Evolutionary conservation across 164 flowering plant genomes (phyloP).

Genomic region (Aristolochia fimbriata): DNA sequence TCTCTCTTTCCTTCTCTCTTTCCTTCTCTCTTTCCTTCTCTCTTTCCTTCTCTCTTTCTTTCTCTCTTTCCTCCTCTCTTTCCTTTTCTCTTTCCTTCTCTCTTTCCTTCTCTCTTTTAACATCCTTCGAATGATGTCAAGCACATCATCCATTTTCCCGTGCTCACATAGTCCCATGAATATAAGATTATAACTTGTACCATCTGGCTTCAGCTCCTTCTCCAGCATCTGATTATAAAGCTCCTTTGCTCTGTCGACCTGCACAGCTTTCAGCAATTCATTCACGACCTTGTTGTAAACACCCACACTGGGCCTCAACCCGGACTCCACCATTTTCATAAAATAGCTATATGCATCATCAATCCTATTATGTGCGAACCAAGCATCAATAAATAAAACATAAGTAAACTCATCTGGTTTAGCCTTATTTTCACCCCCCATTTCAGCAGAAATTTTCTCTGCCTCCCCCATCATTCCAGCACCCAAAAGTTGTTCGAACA

Average conservation of each 20-base stretch:
- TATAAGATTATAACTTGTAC: slow-evolving; percentile 47
- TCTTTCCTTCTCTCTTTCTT: slow-evolving; percentile 44
- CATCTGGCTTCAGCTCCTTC: slow-evolving; percentile 60
- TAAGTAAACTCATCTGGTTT: slow-evolving; percentile 76
- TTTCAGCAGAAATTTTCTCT: slow-evolving; percentile 57
- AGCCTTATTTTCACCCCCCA: slow-evolving; percentile 49
- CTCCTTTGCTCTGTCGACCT: slow-evolving; percentile 68
- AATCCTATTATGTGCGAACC: slow-evolving; percentile 41
- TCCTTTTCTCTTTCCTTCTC: slow-evolving; percentile 61
- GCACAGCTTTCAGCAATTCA: slow-evolving; percentile 55
- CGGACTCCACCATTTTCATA: slow-evolving; percentile 62
- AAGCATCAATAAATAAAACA: slow-evolving; percentile 67
- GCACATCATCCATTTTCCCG: slow-evolving; percentile 61
- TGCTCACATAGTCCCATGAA: slow-evolving; percentile 51
- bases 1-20: too few relatives aligned
- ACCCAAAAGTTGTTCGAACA: slow-evolving; percentile 70
- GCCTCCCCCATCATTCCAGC: slow-evolving; percentile 62
- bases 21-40: too few relatives aligned
- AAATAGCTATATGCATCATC: slow-evolving; percentile 78
- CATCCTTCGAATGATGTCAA: slow-evolving; percentile 43
- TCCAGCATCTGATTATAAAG: slow-evolving; percentile 73
- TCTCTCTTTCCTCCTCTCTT: slow-evolving; percentile 71
- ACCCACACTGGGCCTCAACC: slow-evolving; percentile 60
- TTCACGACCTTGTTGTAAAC: slow-evolving; percentile 56
- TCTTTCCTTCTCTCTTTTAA: slow-evolving; percentile 61